Evolutionary conservation across 108 stramenopile species (phyloP).

Genomic region (Nitzschia sp.): DNA sequence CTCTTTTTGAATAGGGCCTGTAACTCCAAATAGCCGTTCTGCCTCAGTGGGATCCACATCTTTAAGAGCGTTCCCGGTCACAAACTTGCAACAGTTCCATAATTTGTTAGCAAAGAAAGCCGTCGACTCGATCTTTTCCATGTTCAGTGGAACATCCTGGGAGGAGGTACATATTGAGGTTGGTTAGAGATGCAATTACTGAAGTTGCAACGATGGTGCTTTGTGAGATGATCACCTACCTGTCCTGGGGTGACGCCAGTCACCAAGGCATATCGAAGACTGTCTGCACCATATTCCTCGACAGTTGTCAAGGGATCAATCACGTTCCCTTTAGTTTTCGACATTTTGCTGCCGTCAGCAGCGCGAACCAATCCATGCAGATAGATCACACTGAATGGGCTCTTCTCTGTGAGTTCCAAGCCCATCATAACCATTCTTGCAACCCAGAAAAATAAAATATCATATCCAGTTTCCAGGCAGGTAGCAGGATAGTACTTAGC

Average conservation of each 20-base stretch:
- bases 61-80: slow-evolving; percentile 83
- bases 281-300: slow-evolving; percentile 89
- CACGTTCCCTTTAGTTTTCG: slow-evolving; percentile 98
- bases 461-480: slow-evolving; percentile 97
- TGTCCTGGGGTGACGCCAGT: slow-evolving; percentile 96
- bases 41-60: slow-evolving; percentile 56
- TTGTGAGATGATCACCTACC: slow-evolving; percentile 25
- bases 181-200: not conserved
- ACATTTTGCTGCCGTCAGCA: slow-evolving; percentile 96
- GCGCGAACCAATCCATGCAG: slow-evolving; percentile 96
- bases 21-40: slow-evolving; percentile 55
- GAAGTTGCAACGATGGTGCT: too few species aligned
- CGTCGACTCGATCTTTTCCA: slow-evolving; percentile 87
- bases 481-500: slow-evolving; percentile 91
- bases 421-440: slow-evolving; percentile 99
- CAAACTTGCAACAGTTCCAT: slow-evolving; percentile 96
- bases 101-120: slow-evolving; percentile 96
- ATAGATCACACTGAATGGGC: slow-evolving; percentile 93
- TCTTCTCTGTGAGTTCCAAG: slow-evolving; percentile 83
- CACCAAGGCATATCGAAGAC: slow-evolving; percentile 89
- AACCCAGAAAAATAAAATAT: slow-evolving; percentile 99
- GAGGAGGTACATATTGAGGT: too few species aligned
- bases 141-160: slow-evolving; percentile 87
- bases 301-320: slow-evolving; percentile 97
- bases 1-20: slow-evolving; percentile 68